These are phyloP conservation scores for Aspergillus brasiliensis DNA, from an alignment of 2,329 filamentous ascomycete genomes.

Conservation along the genomic window DNA sequence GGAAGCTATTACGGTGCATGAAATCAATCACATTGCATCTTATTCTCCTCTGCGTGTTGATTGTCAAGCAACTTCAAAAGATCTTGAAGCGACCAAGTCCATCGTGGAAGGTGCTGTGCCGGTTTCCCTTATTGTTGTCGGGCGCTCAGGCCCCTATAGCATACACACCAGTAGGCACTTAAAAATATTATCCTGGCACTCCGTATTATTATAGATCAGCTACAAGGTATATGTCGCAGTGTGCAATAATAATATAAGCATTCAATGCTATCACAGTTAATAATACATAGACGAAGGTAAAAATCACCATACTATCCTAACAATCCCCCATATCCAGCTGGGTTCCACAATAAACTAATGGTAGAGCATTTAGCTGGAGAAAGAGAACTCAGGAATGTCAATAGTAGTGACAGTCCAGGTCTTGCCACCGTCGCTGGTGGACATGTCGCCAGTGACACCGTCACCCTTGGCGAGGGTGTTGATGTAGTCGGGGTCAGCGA, in stretches of 20 bases:
- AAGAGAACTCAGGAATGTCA: conserved; percentile 32
- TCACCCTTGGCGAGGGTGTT: conserved; percentile 40
- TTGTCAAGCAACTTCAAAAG: too few relatives aligned
- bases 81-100: too few relatives aligned
- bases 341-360: not conserved
- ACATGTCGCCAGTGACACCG: conserved; percentile 47
- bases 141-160: too few relatives aligned
- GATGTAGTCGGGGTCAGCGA: conserved; percentile 36
- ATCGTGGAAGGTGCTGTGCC: too few relatives aligned
- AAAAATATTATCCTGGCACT: too few relatives aligned
- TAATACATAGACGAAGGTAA: not conserved
- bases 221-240: too few relatives aligned
- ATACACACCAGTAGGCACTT: too few relatives aligned
- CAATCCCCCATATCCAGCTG: not conserved
- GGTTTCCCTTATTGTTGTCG: too few relatives aligned
- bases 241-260: too few relatives aligned
- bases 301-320: not conserved
- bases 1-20: accelerated
- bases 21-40: accelerated
- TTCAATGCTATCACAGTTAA: too few relatives aligned
- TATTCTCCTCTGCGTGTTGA: too few relatives aligned
- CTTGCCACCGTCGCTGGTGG: conserved; percentile 45
- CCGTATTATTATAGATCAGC: too few relatives aligned
- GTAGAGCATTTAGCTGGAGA: conserved; percentile 1
- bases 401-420: conserved; percentile 49